Evolutionary conservation across 352 stramenopile species (phyloP).

Genomic region (Phytophthora cajani): DNA sequence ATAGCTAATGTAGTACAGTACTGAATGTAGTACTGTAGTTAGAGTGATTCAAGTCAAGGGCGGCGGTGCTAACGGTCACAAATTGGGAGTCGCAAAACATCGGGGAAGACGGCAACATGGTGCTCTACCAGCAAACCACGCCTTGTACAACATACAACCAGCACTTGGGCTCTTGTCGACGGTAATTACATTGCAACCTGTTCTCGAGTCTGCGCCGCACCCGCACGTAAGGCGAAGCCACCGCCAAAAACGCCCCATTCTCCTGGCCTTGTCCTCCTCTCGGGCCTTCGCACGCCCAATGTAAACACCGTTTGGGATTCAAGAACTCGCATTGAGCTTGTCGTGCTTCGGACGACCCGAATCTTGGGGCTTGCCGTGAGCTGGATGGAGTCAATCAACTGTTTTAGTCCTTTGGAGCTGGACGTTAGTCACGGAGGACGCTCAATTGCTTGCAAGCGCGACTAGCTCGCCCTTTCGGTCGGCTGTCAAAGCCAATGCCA

Average conservation of each 20-base stretch:
- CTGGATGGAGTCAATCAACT: background rate
- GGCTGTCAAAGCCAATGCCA: background rate
- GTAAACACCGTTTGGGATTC: constrained; percentile 18
- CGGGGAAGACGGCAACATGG: too few relatives aligned
- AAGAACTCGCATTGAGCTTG: background rate
- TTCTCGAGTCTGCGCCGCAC: background rate
- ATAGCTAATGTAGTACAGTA: too few relatives aligned
- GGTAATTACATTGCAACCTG: constrained; percentile 1
- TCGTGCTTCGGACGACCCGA: background rate
- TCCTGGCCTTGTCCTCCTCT: constrained; percentile 11
- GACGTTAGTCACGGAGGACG: constrained; percentile 6
- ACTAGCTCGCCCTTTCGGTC: constrained; percentile 8
- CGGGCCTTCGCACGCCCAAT: constrained; percentile 1
- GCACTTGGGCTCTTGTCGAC: constrained; percentile 8
- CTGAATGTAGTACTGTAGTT: background rate
- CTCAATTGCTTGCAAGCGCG: constrained; percentile 24
- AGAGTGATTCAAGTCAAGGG: background rate
- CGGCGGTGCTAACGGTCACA: too few relatives aligned
- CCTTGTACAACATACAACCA: too few relatives aligned
- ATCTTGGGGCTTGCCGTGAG: background rate
- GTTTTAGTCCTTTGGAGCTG: background rate
- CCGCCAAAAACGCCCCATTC: constrained; percentile 8
- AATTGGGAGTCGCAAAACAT: too few relatives aligned
- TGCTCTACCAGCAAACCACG: too few relatives aligned
- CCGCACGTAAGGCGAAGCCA: background rate